Conservation (phyloP, 1,284 basidiomycete genomes). For the Moesziomyces globuligerus region DNA sequence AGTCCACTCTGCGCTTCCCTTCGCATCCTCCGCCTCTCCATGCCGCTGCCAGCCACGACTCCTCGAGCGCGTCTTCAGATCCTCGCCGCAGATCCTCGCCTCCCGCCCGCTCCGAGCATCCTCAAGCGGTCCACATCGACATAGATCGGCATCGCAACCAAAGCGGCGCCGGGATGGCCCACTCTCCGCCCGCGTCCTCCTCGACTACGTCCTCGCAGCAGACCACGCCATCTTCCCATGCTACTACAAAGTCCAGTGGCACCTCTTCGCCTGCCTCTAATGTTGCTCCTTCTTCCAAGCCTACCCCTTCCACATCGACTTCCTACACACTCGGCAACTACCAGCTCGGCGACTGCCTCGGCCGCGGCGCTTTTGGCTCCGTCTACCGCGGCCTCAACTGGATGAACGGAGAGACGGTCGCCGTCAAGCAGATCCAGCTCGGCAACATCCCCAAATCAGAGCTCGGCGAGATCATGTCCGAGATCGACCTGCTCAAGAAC, state of each 20-base stretch:
- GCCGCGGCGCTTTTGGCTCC: slow-evolving; percentile 92
- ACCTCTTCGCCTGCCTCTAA: neutral
- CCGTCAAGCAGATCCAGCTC: slow-evolving; percentile 72
- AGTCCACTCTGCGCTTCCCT: slow-evolving; percentile 34
- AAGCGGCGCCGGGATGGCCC: too few relatives aligned
- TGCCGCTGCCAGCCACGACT: neutral
- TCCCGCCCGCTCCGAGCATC: slow-evolving; percentile 4
- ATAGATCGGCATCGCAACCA: too few relatives aligned
- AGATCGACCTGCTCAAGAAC: slow-evolving; percentile 97
- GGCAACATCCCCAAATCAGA: slow-evolving; percentile 91
- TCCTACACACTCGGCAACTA: slow-evolving; percentile 32
- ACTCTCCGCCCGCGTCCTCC: neutral
- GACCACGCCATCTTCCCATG: neutral
- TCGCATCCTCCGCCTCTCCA: slow-evolving; percentile 16
- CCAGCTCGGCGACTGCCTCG: slow-evolving; percentile 84
- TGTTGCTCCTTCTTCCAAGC: neutral
- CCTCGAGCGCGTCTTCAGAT: slow-evolving; percentile 11
- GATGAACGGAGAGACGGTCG: slow-evolving; percentile 77
- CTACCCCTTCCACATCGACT: neutral
- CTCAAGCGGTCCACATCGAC: too few relatives aligned
- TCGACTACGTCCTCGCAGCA: slow-evolving; percentile 2
- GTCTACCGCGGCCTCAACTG: slow-evolving; percentile 94
- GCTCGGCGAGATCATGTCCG: slow-evolving; percentile 96
- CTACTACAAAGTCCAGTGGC: neutral
- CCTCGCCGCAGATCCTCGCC: slow-evolving; percentile 23